phyloP scores from a whole-genome alignment of 1,284 basidiomycete genomes.

The Wallemia hederae region DNA sequence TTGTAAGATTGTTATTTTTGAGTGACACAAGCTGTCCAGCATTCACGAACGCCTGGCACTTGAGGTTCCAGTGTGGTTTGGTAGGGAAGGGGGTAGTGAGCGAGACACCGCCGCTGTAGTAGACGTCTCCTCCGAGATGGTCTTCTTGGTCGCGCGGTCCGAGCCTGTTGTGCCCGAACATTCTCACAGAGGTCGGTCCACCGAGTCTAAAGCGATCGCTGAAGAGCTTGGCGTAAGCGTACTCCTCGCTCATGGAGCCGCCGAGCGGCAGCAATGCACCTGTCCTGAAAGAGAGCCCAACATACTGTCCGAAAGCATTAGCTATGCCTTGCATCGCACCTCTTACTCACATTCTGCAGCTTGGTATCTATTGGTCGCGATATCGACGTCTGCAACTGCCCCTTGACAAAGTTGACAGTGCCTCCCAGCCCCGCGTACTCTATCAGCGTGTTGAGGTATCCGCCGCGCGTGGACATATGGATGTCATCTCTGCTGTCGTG shows the following conservation, averaged over 20 bases:
- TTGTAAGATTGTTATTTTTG: not conserved
- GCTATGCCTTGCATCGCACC: too few species aligned
- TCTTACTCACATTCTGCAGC: too few species aligned
- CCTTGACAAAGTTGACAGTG: not conserved
- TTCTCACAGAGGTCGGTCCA: not conserved
- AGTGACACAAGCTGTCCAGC: conserved; percentile 1
- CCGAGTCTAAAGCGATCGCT: not conserved
- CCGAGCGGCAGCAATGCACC: not conserved
- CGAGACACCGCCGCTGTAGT: not conserved
- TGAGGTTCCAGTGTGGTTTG: not conserved
- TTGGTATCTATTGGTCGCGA: not conserved
- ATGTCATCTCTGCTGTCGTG: not conserved
- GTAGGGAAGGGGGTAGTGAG: not conserved
- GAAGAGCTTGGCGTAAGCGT: not conserved
- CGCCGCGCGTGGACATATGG: not conserved
- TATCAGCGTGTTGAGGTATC: not conserved
- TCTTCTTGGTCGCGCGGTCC: not conserved
- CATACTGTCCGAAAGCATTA: too few species aligned
- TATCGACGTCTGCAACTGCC: not conserved
- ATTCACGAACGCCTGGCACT: not conserved
- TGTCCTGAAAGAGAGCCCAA: not conserved
- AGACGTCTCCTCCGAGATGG: not conserved
- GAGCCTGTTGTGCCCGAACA: not conserved
- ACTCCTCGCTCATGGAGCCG: not conserved
- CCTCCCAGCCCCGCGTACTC: not conserved